phyloP scores from a whole-genome alignment of 2,329 filamentous ascomycete species.

The Fusarium sp. region DNA sequence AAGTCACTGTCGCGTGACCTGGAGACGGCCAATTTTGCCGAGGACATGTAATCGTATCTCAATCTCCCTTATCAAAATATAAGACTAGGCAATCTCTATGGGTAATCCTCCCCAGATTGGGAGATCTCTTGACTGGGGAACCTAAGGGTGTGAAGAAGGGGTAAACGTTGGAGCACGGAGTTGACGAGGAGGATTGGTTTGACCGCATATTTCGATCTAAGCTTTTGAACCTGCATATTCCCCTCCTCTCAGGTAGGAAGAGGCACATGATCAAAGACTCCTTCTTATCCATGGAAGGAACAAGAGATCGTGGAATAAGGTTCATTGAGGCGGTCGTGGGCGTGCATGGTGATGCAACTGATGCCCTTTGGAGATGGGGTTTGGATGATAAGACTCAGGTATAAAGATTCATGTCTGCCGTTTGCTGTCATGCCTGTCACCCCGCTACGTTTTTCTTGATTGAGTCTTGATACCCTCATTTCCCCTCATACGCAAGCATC shows the following conservation, averaged over 20 bases:
- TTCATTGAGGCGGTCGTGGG: not conserved
- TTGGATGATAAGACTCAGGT: not conserved
- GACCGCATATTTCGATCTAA: not conserved
- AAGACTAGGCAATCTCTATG: not conserved
- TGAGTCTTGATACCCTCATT: not conserved
- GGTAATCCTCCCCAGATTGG: not conserved
- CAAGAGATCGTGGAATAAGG: not conserved
- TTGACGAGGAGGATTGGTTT: not conserved
- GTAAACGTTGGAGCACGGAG: not conserved
- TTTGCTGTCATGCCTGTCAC: not conserved
- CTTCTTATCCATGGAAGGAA: not conserved
- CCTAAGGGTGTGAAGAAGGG: not conserved
- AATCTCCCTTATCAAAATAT: no score
- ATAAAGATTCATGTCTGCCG: not conserved
- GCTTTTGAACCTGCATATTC: not conserved
- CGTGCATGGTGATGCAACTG: not conserved
- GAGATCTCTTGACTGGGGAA: not conserved
- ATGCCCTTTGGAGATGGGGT: not conserved
- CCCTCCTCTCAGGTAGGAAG: not conserved
- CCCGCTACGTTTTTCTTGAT: not conserved
- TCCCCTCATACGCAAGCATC: not conserved
- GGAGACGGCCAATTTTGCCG: not conserved
- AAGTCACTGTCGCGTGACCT: not conserved
- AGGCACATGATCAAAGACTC: not conserved
- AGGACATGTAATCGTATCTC: not conserved